phyloP scores from a whole-genome alignment of 2,329 filamentous ascomycete species.

The Fusarium sp. region DNA sequence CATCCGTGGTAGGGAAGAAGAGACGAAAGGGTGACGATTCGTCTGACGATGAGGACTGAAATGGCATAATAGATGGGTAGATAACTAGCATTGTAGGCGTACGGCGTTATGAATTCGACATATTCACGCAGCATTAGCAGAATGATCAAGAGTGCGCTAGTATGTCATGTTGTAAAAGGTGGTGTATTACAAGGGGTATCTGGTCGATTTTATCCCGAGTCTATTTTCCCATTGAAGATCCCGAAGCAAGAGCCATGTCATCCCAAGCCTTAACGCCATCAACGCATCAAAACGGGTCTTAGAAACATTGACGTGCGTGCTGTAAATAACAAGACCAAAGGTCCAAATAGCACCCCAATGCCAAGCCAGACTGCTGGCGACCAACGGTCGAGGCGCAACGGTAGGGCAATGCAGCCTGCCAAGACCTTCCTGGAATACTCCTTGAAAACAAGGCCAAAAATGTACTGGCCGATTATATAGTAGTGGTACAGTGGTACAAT shows the following conservation, averaged over 20 bases:
- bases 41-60: slow-evolving; percentile 52
- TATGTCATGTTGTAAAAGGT: neutral
- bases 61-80: neutral
- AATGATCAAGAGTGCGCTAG: neutral
- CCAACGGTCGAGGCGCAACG: slow-evolving; percentile 10
- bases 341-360: slow-evolving; percentile 16
- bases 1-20: slow-evolving; percentile 45
- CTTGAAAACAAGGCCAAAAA: slow-evolving; percentile 15
- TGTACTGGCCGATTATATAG: slow-evolving; percentile 37
- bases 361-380: slow-evolving; percentile 18
- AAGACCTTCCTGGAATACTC: slow-evolving; percentile 9
- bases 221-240: neutral
- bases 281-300: neutral
- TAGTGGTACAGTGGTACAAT: slow-evolving; percentile 36
- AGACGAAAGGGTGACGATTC: slow-evolving; percentile 52
- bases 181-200: slow-evolving; percentile 20
- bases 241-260: neutral
- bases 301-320: slow-evolving; percentile 13
- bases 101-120: slow-evolving; percentile 16
- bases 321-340: slow-evolving; percentile 3
- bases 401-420: slow-evolving; percentile 13
- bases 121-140: neutral
- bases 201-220: slow-evolving; percentile 2
- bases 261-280: slow-evolving; percentile 1
- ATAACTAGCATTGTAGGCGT: slow-evolving; percentile 20